Percentiles rank a stretch among this genome's conserved stretches.
phyloP scores from a whole-genome alignment of 106 monocot species.

The Amphibolis antarctica region DNA sequence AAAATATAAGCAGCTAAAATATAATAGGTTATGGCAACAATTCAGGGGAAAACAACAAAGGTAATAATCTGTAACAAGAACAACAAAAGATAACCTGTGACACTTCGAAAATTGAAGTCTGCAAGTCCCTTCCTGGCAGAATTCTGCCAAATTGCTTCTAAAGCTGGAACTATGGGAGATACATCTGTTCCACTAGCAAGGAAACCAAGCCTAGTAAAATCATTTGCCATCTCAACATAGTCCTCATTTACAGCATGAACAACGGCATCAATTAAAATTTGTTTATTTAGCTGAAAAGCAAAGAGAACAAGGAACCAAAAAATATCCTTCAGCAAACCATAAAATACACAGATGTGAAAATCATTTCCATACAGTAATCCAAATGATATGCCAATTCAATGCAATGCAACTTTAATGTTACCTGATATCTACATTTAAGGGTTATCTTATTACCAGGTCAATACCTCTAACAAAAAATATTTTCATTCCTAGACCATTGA shows the following conservation, averaged over 20 bases:
- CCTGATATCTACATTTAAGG: no score
- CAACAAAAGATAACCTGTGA: constrained; percentile 51
- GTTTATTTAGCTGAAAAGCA: constrained; percentile 87
- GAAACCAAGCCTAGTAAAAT: constrained; percentile 98
- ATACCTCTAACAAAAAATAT: no score
- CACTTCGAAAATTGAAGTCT: constrained; percentile 95
- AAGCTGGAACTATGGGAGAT: constrained; percentile 80
- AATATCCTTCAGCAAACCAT: background rate
- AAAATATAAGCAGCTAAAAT: background rate
- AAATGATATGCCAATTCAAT: background rate
- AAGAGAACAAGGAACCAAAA: background rate
- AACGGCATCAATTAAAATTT: constrained; percentile 96
- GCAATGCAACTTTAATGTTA: no score
- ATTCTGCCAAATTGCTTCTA: constrained; percentile 99
- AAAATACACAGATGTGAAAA: background rate
- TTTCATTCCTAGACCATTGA: no score
- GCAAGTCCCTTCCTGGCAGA: constrained; percentile 80
- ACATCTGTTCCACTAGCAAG: constrained; percentile 97
- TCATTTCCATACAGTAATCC: no score
- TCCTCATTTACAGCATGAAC: constrained; percentile 99
- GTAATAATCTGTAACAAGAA: background rate
- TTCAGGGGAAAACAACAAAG: background rate
- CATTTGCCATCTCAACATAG: constrained; percentile 99
- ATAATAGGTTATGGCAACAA: background rate
- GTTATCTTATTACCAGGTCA: no score